Percentiles rank a stretch among this genome's conserved stretches.
These are phyloP conservation scores for Zancudomyces culisetae DNA, from an alignment of 371 early-diverging fungal species.

Conservation along the genomic window DNA sequence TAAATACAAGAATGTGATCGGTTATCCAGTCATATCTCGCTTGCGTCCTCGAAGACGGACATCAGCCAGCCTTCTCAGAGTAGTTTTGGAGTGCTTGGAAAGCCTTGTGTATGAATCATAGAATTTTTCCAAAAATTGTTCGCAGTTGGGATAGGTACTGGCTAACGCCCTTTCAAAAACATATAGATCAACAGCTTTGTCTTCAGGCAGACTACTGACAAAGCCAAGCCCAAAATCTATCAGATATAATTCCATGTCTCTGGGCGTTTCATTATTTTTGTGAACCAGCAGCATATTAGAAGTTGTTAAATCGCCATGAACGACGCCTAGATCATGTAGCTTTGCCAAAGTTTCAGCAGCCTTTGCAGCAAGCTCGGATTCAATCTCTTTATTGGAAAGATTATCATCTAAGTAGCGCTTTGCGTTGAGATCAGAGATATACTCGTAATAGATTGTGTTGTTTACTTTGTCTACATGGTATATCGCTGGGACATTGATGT, in stretches of 20 bases:
- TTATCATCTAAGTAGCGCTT: slow-evolving; percentile 39
- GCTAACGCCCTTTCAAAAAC: slow-evolving; percentile 89
- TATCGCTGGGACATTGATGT: slow-evolving; percentile 64
- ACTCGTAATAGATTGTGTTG: slow-evolving; percentile 70
- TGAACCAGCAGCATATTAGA: slow-evolving; percentile 77
- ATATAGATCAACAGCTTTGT: slow-evolving; percentile 98
- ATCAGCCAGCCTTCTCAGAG: slow-evolving; percentile 60
- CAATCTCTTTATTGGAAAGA: slow-evolving; percentile 13
- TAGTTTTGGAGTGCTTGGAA: slow-evolving; percentile 16
- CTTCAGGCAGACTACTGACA: slow-evolving; percentile 71
- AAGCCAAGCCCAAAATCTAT: slow-evolving; percentile 98
- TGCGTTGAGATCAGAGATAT: slow-evolving; percentile 49
- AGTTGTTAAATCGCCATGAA: slow-evolving; percentile 98
- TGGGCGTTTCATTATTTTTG: slow-evolving; percentile 13
- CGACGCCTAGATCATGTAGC: slow-evolving; percentile 71
- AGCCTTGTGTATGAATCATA: slow-evolving; percentile 36
- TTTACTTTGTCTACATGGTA: slow-evolving; percentile 51
- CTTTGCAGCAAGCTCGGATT: slow-evolving; percentile 27
- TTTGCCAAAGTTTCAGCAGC: slow-evolving; percentile 54
- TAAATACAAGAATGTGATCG: no score
- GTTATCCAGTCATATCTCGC: slow-evolving; percentile 69
- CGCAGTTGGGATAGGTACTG: slow-evolving; percentile 75
- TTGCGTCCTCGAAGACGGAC: slow-evolving; percentile 82
- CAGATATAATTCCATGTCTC: slow-evolving; percentile 26
- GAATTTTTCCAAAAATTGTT: slow-evolving; percentile 50